These are phyloP conservation scores for Pichia membranifaciens DNA, from an alignment of 805 yeast species.

Conservation along the genomic window DNA sequence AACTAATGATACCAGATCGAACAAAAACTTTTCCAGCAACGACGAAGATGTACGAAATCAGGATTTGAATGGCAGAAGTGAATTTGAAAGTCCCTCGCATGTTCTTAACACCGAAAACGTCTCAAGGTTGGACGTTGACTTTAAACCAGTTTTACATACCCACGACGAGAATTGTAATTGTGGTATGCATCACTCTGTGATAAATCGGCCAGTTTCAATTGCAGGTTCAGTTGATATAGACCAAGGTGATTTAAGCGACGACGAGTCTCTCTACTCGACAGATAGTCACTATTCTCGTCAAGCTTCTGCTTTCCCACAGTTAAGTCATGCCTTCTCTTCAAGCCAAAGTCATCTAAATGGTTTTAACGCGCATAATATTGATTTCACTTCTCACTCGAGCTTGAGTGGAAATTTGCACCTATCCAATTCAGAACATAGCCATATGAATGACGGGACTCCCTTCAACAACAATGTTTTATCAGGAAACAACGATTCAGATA, in stretches of 20 bases:
- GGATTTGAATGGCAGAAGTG: no score
- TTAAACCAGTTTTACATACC: conserved; percentile 29
- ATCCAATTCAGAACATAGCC: not conserved
- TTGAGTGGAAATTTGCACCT: not conserved
- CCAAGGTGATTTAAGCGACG: conserved; percentile 44
- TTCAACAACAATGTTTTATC: not conserved
- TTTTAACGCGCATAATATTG: not conserved
- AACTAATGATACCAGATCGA: no score
- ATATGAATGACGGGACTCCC: not conserved
- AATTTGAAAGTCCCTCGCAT: not conserved
- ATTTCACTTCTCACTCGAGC: not conserved
- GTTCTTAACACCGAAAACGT: conserved; percentile 28
- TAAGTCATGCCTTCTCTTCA: not conserved
- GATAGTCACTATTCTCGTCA: conserved; percentile 6
- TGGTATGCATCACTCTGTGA: conserved; percentile 46
- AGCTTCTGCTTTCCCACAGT: conserved; percentile 12
- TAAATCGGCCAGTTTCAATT: conserved; percentile 59
- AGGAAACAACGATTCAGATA: not conserved
- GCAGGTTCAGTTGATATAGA: conserved; percentile 54
- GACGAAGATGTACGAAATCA: no score
- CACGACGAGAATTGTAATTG: conserved; percentile 56
- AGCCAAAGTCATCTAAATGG: conserved; percentile 14
- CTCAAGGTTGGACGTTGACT: conserved; percentile 24
- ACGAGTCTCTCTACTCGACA: conserved; percentile 24
- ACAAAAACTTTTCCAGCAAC: not conserved